Evolutionary conservation across 2,329 filamentous ascomycete genomes (phyloP).

Genomic region (Fusarium sp.): DNA sequence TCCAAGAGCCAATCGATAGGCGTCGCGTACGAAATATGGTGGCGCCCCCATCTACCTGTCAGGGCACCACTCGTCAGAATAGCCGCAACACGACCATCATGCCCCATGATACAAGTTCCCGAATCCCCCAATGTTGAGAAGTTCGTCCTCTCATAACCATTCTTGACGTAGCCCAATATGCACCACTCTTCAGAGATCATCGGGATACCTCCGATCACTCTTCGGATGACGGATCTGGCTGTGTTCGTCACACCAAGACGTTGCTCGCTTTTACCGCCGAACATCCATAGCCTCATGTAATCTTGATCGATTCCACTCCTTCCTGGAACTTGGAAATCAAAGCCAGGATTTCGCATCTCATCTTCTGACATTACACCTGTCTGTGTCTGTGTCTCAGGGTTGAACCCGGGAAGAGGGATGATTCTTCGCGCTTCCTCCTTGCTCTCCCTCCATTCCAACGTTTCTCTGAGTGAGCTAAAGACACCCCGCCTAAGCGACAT

Average conservation of each 20-base stretch:
- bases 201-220: too few relatives aligned
- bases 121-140: not conserved
- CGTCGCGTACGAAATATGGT: conserved; percentile 7
- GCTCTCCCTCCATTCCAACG: too few relatives aligned
- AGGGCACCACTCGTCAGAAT: not conserved
- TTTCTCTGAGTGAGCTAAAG: too few relatives aligned
- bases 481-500: too few relatives aligned
- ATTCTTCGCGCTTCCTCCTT: not conserved
- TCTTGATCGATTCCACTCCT: not conserved
- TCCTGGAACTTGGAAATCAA: fast-evolving
- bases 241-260: conserved; percentile 4
- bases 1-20: conserved; percentile 24
- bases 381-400: too few relatives aligned
- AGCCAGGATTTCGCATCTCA: not conserved
- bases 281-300: not conserved
- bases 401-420: fast-evolving
- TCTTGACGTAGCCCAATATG: not conserved
- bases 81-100: not conserved
- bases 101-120: conserved; percentile 3
- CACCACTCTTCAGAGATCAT: conserved; percentile 18
- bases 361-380: not conserved
- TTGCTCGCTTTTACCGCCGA: not conserved
- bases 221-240: not conserved
- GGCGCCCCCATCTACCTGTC: fast-evolving
- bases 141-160: fast-evolving